phyloP scores from a whole-genome alignment of 2,329 filamentous ascomycete species.

The Lasiodiplodia citricola region DNA sequence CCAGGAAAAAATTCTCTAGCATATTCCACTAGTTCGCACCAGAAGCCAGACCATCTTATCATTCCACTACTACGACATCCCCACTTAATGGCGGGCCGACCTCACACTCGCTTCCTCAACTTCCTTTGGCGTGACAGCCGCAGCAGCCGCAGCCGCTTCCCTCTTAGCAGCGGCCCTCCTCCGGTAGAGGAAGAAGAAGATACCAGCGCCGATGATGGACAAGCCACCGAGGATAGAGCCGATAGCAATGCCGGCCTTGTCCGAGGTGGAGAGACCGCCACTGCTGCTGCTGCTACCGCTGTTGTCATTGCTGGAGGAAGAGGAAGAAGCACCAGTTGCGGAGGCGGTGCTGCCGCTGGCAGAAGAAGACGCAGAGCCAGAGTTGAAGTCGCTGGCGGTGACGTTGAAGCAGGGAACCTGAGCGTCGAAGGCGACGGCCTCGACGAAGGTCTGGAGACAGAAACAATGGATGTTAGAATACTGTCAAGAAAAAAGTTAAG shows the following conservation, averaged over 20 bases:
- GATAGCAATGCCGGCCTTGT: constrained; percentile 51
- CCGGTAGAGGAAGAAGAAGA: constrained; percentile 33
- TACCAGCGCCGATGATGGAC: constrained; percentile 32
- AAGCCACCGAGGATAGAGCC: constrained; percentile 38
- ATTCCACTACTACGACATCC: neutral
- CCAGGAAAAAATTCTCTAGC: neutral
- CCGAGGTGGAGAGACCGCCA: constrained; percentile 43
- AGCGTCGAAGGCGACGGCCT: constrained; percentile 46
- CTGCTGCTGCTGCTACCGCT: neutral
- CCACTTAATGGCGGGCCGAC: neutral
- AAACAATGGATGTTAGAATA: neutral
- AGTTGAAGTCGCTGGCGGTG: constrained; percentile 43
- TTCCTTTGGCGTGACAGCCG: neutral
- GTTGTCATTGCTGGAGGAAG: constrained; percentile 1
- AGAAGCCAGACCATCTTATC: neutral
- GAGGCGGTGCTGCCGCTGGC: constrained; percentile 28
- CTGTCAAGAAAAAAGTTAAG: neutral
- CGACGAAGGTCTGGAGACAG: constrained; percentile 43
- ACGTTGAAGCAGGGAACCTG: constrained; percentile 56
- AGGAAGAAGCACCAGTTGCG: neutral
- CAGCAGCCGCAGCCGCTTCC: neutral
- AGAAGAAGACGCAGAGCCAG: constrained; percentile 29
- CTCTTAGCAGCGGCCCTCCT: constrained; percentile 28
- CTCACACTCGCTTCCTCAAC: constrained; percentile 10
- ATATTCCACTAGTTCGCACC: neutral